phyloP scores from a whole-genome alignment of 2,329 filamentous ascomycete genomes.

The Sclerotinia spermophila region DNA sequence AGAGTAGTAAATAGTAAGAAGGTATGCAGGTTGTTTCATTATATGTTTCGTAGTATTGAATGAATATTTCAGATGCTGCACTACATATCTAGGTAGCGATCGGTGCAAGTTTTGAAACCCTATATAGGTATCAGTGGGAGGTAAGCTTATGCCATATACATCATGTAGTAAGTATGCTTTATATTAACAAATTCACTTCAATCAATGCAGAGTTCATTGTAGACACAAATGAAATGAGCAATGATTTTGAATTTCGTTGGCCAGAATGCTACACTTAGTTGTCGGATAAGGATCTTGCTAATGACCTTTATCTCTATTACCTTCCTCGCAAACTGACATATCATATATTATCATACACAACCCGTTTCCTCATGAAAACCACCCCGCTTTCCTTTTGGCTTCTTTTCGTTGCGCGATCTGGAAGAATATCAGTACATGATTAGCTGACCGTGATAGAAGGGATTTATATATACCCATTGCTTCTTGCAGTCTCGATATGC shows the following conservation, averaged over 20 bases:
- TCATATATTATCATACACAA: conserved; percentile 2
- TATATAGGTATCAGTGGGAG: too few species aligned
- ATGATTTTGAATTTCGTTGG: background rate
- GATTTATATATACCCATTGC: conserved; percentile 69
- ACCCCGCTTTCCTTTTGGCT: conserved; percentile 40
- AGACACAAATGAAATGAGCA: background rate
- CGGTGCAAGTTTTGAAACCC: background rate
- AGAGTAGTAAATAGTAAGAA: background rate
- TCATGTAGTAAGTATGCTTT: too few species aligned
- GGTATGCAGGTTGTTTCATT: background rate
- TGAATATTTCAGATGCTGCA: background rate
- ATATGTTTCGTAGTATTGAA: background rate
- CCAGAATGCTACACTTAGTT: background rate
- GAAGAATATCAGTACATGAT: conserved; percentile 1
- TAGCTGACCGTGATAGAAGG: background rate
- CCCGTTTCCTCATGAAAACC: conserved; percentile 27
- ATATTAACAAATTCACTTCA: background rate
- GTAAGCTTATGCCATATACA: too few species aligned
- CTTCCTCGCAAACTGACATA: background rate
- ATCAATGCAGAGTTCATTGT: background rate
- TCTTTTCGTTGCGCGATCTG: conserved; percentile 47
- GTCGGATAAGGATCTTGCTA: background rate
- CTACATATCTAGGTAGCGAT: background rate
- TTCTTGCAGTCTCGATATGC: conserved; percentile 95
- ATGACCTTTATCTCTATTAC: background rate